Percentiles rank a stretch among this genome's conserved stretches.
These are phyloP conservation scores for Pestalotiopsis sp. DNA, from an alignment of 2,329 filamentous ascomycete species.

Conservation along the genomic window DNA sequence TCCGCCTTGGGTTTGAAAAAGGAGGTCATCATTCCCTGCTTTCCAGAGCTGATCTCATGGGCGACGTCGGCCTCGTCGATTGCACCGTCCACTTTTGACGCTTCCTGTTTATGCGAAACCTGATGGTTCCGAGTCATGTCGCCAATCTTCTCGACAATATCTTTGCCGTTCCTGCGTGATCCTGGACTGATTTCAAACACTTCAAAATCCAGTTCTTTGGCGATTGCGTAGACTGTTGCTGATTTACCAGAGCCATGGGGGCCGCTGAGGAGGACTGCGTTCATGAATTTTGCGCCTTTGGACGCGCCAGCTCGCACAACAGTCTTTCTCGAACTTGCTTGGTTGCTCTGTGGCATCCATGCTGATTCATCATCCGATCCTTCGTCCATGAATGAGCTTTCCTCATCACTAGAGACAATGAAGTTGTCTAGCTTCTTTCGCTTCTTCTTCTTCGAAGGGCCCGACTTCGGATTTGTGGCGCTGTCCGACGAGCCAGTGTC, in stretches of 20 bases:
- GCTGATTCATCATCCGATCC: constrained; percentile 63
- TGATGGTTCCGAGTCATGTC: constrained; percentile 97
- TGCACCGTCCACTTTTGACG: constrained; percentile 28
- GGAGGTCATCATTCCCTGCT: constrained; percentile 77
- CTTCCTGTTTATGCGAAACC: constrained; percentile 59
- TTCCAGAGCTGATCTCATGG: constrained; percentile 65
- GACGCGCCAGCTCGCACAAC: constrained; percentile 52
- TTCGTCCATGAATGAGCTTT: constrained; percentile 70
- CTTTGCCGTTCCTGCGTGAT: constrained; percentile 81
- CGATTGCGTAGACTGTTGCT: constrained; percentile 86
- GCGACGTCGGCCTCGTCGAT: constrained; percentile 49
- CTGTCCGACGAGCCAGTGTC: constrained; percentile 57
- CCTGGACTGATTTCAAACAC: constrained; percentile 93
- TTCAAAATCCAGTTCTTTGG: constrained; percentile 89
- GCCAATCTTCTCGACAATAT: constrained; percentile 88
- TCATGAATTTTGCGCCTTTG: constrained; percentile 57
- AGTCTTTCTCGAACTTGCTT: constrained; percentile 50
- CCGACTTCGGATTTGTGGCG: constrained; percentile 33
- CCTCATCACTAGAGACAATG: constrained; percentile 77
- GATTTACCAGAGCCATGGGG: constrained; percentile 92
- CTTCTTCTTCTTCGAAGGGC: constrained; percentile 64
- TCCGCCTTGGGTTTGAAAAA: constrained; percentile 70
- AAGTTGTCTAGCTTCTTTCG: constrained; percentile 80
- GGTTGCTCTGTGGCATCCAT: constrained; percentile 39
- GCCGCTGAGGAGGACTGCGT: constrained; percentile 86